Evolutionary conservation across 768 basidiomycete species (phyloP).

Genomic region (Mycena metata): DNA sequence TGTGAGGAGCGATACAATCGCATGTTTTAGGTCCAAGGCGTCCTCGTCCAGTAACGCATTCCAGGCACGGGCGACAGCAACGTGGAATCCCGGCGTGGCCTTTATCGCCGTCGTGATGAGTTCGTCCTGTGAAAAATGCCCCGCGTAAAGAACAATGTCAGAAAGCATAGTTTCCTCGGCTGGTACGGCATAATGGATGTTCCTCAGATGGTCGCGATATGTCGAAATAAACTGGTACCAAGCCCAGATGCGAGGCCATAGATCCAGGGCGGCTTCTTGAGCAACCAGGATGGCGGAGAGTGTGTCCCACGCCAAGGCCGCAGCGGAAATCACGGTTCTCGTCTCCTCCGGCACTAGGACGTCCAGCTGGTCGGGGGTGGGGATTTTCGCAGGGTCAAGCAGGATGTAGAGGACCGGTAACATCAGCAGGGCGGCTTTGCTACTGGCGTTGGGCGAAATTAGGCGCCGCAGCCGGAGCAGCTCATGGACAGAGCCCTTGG

Average conservation of each 20-base stretch:
- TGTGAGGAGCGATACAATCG: no score
- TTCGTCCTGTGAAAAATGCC: not conserved
- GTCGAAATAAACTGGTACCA: constrained; percentile 7
- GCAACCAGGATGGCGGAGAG: not conserved
- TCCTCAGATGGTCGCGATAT: no score
- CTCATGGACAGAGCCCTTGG: constrained; percentile 4
- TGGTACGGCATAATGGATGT: not conserved
- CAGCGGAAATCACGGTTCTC: not conserved
- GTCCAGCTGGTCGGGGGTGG: not conserved
- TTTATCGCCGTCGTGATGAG: not conserved
- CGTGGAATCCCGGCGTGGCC: constrained; percentile 6
- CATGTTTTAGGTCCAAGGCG: not conserved
- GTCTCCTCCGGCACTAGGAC: no score
- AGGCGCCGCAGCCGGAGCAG: no score
- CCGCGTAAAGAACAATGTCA: not conserved
- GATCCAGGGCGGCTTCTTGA: not conserved
- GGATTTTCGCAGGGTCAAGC: constrained; percentile 7
- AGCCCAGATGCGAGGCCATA: constrained; percentile 10
- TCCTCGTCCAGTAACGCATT: not conserved
- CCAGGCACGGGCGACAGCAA: not conserved
- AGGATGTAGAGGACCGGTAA: not conserved
- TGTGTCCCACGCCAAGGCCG: not conserved
- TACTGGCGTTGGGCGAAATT: not conserved
- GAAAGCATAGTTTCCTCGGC: not conserved
- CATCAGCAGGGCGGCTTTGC: not conserved